Conservation (phyloP, 139 green algal genomes). For the Zygnema circumcarinatum region DNA sequence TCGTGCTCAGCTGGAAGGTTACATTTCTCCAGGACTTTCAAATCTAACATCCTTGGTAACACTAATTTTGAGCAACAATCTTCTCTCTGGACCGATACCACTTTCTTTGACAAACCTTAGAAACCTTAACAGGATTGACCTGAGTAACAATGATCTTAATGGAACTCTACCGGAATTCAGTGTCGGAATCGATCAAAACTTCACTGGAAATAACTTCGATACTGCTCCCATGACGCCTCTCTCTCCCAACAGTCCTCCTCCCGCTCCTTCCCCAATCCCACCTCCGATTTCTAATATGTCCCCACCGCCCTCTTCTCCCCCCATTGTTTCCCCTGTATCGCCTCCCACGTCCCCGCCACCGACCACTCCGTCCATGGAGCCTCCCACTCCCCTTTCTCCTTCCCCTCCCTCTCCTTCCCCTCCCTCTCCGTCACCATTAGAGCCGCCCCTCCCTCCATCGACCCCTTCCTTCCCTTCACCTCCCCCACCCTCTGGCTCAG, state of each 20-base stretch:
- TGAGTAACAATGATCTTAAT: conserved; percentile 35
- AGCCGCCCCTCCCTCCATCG: neutral
- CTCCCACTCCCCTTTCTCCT: neutral
- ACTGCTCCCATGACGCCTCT: too few relatives aligned
- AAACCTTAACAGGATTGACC: conserved; percentile 11
- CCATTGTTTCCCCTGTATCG: neutral
- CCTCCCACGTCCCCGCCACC: neutral
- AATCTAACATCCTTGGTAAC: neutral
- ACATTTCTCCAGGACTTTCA: neutral
- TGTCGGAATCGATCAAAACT: neutral
- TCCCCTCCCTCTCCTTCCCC: neutral
- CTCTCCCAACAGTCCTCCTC: neutral
- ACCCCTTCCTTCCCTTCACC: neutral
- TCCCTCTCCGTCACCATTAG: neutral
- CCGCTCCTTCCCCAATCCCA: neutral
- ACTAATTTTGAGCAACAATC: neutral
- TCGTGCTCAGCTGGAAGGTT: neutral
- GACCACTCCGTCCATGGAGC: neutral
- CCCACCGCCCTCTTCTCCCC: neutral
- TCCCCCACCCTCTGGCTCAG: neutral
- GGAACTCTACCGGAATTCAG: neutral
- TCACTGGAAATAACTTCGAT: conserved; percentile 22
- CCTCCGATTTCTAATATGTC: neutral
- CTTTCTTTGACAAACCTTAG: neutral
- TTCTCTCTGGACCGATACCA: conserved; percentile 2